These are phyloP conservation scores for Phoma sp. DNA, from an alignment of 2,329 filamentous ascomycete species.

Conservation along the genomic window DNA sequence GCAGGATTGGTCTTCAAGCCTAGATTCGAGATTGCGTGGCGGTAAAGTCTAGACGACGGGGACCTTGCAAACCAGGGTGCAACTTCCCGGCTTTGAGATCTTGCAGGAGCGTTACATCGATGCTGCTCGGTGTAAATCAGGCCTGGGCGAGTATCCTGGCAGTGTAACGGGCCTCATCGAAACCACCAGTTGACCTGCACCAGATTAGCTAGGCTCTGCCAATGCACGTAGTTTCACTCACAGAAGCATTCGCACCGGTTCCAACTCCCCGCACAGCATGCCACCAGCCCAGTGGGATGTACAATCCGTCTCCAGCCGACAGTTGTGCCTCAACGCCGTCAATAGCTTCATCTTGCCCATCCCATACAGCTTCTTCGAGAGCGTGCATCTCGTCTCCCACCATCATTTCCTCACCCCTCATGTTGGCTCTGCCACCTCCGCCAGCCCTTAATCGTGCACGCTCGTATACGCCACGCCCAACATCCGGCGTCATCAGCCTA, in stretches of 20 bases:
- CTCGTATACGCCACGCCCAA: slow-evolving; percentile 71
- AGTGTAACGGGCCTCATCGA: slow-evolving; percentile 56
- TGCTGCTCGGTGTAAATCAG: not conserved
- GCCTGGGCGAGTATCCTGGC: not conserved
- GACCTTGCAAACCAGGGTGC: too few species aligned
- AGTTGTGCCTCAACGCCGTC: slow-evolving; percentile 56
- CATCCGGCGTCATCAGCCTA: slow-evolving; percentile 70
- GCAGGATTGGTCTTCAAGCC: too few species aligned
- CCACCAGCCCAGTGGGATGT: slow-evolving; percentile 87
- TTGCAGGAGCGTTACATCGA: not conserved
- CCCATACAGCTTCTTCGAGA: slow-evolving; percentile 77
- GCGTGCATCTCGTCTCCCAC: slow-evolving; percentile 72
- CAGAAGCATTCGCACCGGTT: slow-evolving; percentile 64
- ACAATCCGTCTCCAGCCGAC: slow-evolving; percentile 72
- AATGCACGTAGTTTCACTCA: slow-evolving; percentile 35
- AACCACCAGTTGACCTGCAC: slow-evolving; percentile 81
- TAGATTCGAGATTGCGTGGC: too few species aligned
- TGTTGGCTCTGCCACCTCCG: slow-evolving; percentile 57
- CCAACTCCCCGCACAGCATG: slow-evolving; percentile 77
- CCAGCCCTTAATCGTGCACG: slow-evolving; percentile 48
- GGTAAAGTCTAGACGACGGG: too few species aligned
- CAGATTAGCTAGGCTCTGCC: slow-evolving; percentile 26
- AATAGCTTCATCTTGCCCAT: slow-evolving; percentile 25
- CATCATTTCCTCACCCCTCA: slow-evolving; percentile 93
- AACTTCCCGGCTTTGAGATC: too few species aligned